A percentile compares a stretch with the other conserved stretches of the same genome.
These are phyloP conservation scores for Debaryomyces castellii DNA, from an alignment of 805 yeast species.

Conservation along the genomic window DNA sequence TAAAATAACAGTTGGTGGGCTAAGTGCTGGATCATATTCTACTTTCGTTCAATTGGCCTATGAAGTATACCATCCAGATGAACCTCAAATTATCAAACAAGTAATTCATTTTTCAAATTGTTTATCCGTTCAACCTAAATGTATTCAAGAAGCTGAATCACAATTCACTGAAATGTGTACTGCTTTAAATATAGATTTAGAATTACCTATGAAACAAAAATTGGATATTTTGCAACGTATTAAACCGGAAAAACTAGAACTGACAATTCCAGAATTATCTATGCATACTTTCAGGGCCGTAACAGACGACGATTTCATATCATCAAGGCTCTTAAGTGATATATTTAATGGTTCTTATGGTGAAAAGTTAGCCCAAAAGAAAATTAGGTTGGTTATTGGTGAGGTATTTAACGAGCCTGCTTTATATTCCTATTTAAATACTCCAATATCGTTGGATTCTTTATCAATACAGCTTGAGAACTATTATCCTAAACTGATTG, in stretches of 20 bases:
- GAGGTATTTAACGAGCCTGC: constrained; percentile 33
- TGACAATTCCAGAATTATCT: constrained; percentile 19
- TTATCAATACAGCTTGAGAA: constrained; percentile 30
- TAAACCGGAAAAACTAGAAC: constrained; percentile 8
- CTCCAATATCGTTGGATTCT: constrained; percentile 26
- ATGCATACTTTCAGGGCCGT: constrained; percentile 39
- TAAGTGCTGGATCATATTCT: constrained; percentile 45
- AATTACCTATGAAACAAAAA: constrained; percentile 14
- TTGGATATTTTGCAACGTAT: constrained; percentile 13
- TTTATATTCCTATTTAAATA: constrained; percentile 26
- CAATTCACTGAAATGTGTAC: constrained; percentile 36
- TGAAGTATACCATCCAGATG: constrained; percentile 42
- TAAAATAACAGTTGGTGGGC: constrained; percentile 44
- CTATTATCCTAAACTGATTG: constrained; percentile 31
- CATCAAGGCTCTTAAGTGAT: constrained; percentile 27
- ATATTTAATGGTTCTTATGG: constrained; percentile 27
- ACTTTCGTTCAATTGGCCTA: constrained; percentile 42
- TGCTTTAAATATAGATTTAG: constrained; percentile 16
- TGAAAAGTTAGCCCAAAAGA: constrained; percentile 15
- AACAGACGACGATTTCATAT: constrained; percentile 37
- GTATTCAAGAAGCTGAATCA: constrained; percentile 28
- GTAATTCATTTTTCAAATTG: constrained; percentile 35
- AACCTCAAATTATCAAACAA: constrained; percentile 37
- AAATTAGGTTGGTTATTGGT: constrained; percentile 25
- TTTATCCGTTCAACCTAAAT: constrained; percentile 38